These are phyloP conservation scores for Jaenimonas drosophilae DNA, from an alignment of 208 protist genomes.

Conservation along the genomic window DNA sequence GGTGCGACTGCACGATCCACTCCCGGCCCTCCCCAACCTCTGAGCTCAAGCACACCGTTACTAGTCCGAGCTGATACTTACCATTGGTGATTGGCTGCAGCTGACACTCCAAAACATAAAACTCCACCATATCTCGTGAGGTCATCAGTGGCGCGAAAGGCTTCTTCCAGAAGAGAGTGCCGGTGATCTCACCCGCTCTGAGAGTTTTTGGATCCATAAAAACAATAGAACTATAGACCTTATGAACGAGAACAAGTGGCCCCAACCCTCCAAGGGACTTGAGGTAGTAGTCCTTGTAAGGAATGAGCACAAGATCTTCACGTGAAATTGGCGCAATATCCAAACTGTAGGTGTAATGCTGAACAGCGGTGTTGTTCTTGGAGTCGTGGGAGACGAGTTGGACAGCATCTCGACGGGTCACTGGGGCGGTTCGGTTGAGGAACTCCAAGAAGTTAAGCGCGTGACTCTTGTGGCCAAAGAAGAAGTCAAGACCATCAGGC, in stretches of 20 bases:
- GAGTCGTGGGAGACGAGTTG: slow-evolving; percentile 97
- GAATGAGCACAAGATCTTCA: slow-evolving; percentile 92
- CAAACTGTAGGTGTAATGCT: slow-evolving; percentile 96
- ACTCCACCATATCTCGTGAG: slow-evolving; percentile 86
- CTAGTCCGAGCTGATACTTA: slow-evolving; percentile 84
- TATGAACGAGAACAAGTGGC: slow-evolving; percentile 91
- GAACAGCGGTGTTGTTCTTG: slow-evolving; percentile 97
- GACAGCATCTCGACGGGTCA: slow-evolving; percentile 88
- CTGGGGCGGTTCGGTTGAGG: slow-evolving; percentile 85
- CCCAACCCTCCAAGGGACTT: slow-evolving; percentile 81
- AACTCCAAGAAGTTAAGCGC: slow-evolving; percentile 97
- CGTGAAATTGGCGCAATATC: slow-evolving; percentile 98
- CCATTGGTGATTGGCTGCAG: slow-evolving; percentile 73
- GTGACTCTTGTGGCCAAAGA: slow-evolving; percentile 94
- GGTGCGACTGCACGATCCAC: slow-evolving; percentile 90
- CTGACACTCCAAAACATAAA: slow-evolving; percentile 93
- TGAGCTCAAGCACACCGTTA: slow-evolving; percentile 90
- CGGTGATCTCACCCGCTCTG: slow-evolving; percentile 85
- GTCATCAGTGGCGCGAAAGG: slow-evolving; percentile 87
- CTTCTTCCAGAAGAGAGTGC: slow-evolving; percentile 90
- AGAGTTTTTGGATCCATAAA: slow-evolving; percentile 96
- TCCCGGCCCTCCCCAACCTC: slow-evolving; percentile 95
- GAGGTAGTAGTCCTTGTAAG: slow-evolving; percentile 79
- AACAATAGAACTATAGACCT: slow-evolving; percentile 93
- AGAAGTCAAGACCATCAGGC: slow-evolving; percentile 98